Conservation (phyloP, 2,329 filamentous ascomycete genomes). For the Colletotrichum brevisporum region DNA sequence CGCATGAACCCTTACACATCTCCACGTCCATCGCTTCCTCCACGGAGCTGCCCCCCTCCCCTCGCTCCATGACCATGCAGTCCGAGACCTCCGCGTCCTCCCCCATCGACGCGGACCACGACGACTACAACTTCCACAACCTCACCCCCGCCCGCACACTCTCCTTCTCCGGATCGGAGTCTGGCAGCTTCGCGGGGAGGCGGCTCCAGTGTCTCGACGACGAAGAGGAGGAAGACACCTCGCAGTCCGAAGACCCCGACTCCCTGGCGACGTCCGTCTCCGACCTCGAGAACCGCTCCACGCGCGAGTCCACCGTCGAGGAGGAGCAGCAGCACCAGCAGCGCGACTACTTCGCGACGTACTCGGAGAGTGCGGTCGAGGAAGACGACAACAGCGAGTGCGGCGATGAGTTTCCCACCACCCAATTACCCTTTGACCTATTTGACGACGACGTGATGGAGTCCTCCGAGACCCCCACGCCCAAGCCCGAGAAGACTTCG, state of each 20-base stretch:
- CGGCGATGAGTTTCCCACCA: slow-evolving; percentile 52
- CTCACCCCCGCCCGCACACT: slow-evolving; percentile 62
- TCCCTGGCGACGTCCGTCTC: slow-evolving; percentile 61
- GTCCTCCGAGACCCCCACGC: slow-evolving; percentile 59
- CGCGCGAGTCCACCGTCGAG: slow-evolving; percentile 47
- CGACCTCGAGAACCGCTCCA: slow-evolving; percentile 58
- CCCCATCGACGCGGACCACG: slow-evolving; percentile 51
- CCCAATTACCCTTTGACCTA: slow-evolving; percentile 56
- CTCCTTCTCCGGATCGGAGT: slow-evolving; percentile 67
- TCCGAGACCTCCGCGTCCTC: slow-evolving; percentile 60
- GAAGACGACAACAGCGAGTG: slow-evolving; percentile 39
- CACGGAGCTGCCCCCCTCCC: slow-evolving; percentile 59
- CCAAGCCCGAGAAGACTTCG: slow-evolving; percentile 52
- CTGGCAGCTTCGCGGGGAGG: slow-evolving; percentile 53
- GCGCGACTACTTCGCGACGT: slow-evolving; percentile 23
- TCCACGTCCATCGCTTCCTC: slow-evolving; percentile 45
- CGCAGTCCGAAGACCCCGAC: slow-evolving; percentile 61
- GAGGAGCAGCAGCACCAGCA: slow-evolving; percentile 47
- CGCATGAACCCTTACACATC: slow-evolving; percentile 60
- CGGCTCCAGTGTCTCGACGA: slow-evolving; percentile 46
- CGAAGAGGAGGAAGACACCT: slow-evolving; percentile 53
- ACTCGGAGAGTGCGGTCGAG: slow-evolving; percentile 48
- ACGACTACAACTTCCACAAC: slow-evolving; percentile 49
- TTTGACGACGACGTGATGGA: slow-evolving; percentile 52
- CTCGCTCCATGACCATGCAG: slow-evolving; percentile 65